A percentile compares a stretch with the other conserved stretches of the same genome.
Conservation (phyloP, 345 rosid genomes). For the Boechera divaricarpa region DNA sequence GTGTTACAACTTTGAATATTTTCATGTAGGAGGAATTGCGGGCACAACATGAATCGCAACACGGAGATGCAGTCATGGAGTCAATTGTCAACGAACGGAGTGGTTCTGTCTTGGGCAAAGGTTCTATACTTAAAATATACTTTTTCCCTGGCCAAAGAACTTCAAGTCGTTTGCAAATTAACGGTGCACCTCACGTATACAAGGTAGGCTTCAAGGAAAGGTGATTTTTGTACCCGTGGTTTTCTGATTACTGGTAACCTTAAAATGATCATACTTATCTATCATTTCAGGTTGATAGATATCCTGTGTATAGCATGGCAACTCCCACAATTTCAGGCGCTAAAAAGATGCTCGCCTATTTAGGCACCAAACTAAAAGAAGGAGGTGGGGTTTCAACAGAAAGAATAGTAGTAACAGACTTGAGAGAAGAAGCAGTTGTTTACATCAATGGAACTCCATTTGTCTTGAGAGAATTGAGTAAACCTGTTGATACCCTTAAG, state of each 20-base stretch:
- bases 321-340: conserved; percentile 90
- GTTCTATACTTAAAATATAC: conserved; percentile 87
- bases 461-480: conserved; percentile 86
- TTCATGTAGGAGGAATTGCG: conserved; percentile 78
- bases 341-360: conserved; percentile 82
- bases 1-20: conserved; percentile 27
- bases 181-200: conserved; percentile 89
- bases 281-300: conserved; percentile 73
- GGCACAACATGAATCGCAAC: conserved; percentile 79
- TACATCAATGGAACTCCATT: conserved; percentile 92
- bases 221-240: conserved; percentile 8
- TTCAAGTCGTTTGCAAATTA: conserved; percentile 82
- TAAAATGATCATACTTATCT: background rate
- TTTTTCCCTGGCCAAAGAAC: conserved; percentile 95
- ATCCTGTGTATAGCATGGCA: conserved; percentile 97
- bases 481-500: conserved; percentile 92
- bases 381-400: conserved; percentile 56
- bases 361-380: conserved; percentile 66
- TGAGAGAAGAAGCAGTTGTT: conserved; percentile 95
- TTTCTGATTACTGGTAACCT: background rate
- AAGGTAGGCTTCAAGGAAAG: conserved; percentile 57
- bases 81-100: conserved; percentile 80
- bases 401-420: conserved; percentile 78
- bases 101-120: conserved; percentile 93
- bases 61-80: conserved; percentile 98